A percentile compares a stretch with the other conserved stretches of the same genome.
These are phyloP conservation scores for Mycena belliarum DNA, from an alignment of 768 basidiomycete genomes.

Conservation along the genomic window DNA sequence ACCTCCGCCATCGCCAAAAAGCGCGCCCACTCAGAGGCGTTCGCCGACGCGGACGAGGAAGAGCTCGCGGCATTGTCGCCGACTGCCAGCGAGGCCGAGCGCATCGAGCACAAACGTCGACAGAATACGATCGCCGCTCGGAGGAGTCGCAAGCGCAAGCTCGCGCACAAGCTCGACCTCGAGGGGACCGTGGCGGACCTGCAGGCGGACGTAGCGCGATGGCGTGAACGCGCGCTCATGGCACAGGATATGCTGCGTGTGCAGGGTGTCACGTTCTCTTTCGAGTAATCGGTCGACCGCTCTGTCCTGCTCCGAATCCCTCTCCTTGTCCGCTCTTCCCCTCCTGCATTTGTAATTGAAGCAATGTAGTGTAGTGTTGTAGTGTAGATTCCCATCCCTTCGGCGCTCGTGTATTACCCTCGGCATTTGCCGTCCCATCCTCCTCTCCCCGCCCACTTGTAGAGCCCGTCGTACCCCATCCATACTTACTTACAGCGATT, in stretches of 20 bases:
- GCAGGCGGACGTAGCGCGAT: background rate
- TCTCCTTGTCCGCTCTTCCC: no score
- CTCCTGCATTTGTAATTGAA: no score
- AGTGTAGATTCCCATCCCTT: no score
- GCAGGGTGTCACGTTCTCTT: conserved; percentile 10
- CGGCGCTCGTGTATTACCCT: no score
- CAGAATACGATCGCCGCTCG: conserved; percentile 73
- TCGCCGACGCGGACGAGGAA: conserved; percentile 43
- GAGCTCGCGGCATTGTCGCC: conserved; percentile 25
- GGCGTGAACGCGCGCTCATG: conserved; percentile 9
- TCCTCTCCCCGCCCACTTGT: no score
- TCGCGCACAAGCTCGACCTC: conserved; percentile 59
- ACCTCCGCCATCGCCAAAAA: conserved; percentile 51
- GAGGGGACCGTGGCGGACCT: conserved; percentile 41
- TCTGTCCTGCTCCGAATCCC: no score
- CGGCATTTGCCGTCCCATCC: no score
- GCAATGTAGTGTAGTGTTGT: no score
- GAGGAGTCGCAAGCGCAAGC: conserved; percentile 63
- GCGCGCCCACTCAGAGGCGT: conserved; percentile 37
- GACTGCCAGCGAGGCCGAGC: conserved; percentile 44
- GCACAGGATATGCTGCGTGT: conserved; percentile 5
- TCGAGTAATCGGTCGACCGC: no score
- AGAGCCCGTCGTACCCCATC: no score
- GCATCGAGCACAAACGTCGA: conserved; percentile 65
- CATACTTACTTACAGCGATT: no score